Evolutionary conservation across 2,329 filamentous ascomycete species (phyloP), one percentile per base, ranked within the genome.

Genomic region (Exophiala xenobiotica): DNA sequence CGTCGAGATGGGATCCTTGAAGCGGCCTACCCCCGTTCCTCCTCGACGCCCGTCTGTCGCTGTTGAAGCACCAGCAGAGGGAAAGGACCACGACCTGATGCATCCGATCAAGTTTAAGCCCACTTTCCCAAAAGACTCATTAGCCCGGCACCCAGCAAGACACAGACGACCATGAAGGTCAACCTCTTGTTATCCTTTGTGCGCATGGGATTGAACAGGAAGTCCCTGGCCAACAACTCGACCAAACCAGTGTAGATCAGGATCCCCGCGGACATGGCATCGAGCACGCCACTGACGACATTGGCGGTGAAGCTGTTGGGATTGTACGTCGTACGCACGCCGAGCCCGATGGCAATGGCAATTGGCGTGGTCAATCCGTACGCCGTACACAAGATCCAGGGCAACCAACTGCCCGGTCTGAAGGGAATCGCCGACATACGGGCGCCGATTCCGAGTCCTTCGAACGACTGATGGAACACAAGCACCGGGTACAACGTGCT

Each of bases 381-480:
- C 0, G 68, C 71, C 0, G 67, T 23, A 54, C 76, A 78, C 1
- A 80, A 64, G 0, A 68, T 43, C 74, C 76, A 81, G 0, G 78
- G 77, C 41, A 80, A 59, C 71, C 71, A 77, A 26, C 59, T 65
- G 0, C 67, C 64, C 12, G 61, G 64, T 4, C 71, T 72, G 61
- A 78, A 80, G 0, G 74, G 78, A 16, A 83, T 81, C 18, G 76
- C 74, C 3, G 78, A 78, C 65, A 85, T 76, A 42, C 81, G 73
- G 0, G 81, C 78, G 11, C 81, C 81, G 29, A 85, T 79, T 65
- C 81, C 81, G 0, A 85, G 74, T 44, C 81, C 81, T 59, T 85
- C 81, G 51, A 84, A 85, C 8, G 78, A 75, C 61, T 85, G 81
- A 59, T 85, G 81, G 68, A 85, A 84, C 49, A 82, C 75, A 1